These are phyloP conservation scores for Trichoderma sp. DNA, from an alignment of 2,329 filamentous ascomycete genomes.

Conservation along the genomic window DNA sequence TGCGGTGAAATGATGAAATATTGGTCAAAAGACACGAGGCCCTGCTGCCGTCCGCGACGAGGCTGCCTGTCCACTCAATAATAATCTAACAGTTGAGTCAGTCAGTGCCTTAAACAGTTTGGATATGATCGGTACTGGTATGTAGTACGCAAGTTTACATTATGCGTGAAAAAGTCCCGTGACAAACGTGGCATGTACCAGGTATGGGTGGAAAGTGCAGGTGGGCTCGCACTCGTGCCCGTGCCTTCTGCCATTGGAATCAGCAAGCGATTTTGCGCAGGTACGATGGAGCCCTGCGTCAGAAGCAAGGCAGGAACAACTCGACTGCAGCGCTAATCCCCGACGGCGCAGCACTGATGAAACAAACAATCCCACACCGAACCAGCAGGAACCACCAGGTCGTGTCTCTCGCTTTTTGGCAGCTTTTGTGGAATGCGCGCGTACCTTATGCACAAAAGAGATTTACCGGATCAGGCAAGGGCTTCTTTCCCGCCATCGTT, in stretches of 20 bases:
- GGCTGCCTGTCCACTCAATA: too few species aligned
- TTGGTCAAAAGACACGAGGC: neutral
- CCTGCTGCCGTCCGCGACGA: neutral
- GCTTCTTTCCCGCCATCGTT: neutral
- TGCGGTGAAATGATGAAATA: conserved; percentile 17
- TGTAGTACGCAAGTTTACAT: neutral
- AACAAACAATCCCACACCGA: neutral
- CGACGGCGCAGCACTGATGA: neutral
- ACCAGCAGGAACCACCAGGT: neutral
- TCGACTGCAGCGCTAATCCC: neutral
- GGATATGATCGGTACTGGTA: too few species aligned
- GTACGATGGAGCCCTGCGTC: neutral
- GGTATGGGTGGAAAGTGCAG: neutral
- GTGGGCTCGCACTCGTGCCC: neutral
- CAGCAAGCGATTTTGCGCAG: neutral
- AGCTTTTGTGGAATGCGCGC: neutral
- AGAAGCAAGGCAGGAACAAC: neutral
- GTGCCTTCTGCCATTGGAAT: neutral
- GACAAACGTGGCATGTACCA: conserved; percentile 15
- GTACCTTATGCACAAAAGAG: neutral
- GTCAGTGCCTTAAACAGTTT: too few species aligned
- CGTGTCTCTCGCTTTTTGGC: neutral
- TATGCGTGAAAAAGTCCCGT: conserved; percentile 4
- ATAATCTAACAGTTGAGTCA: too few species aligned
- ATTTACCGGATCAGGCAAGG: neutral